A percentile compares a stretch with the other conserved stretches of the same genome.
These are phyloP conservation scores for Coniella lustricola DNA, from an alignment of 2,329 filamentous ascomycete species.

Conservation along the genomic window DNA sequence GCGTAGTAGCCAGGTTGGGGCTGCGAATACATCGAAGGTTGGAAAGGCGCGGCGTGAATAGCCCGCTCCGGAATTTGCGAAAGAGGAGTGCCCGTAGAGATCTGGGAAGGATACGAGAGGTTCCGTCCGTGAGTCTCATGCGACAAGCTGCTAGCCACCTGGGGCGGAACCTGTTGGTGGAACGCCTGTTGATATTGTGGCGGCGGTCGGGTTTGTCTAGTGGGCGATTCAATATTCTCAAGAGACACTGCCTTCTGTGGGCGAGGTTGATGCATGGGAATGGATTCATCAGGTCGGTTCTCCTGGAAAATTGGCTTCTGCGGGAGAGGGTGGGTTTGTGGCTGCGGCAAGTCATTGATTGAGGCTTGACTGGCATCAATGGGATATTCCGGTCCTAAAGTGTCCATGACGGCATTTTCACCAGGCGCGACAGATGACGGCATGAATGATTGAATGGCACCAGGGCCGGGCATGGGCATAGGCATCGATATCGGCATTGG, in stretches of 20 bases:
- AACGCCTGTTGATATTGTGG: conserved; percentile 69
- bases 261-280: conserved; percentile 86
- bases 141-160: conserved; percentile 52
- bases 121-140: conserved; percentile 60
- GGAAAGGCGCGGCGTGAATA: conserved; percentile 85
- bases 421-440: conserved; percentile 12
- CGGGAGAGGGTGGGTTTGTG: conserved; percentile 51
- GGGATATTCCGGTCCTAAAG: conserved; percentile 7
- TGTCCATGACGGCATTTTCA: conserved; percentile 16
- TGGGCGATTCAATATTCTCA: conserved; percentile 83
- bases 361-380: conserved; percentile 26
- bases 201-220: conserved; percentile 42
- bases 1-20: conserved; percentile 53
- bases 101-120: conserved; percentile 62
- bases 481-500: conserved; percentile 18
- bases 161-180: conserved; percentile 85
- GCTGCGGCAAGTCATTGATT: conserved; percentile 47
- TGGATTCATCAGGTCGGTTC: conserved; percentile 39
- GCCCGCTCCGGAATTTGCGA: conserved; percentile 90
- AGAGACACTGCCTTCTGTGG: conserved; percentile 93
- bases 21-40: conserved; percentile 61
- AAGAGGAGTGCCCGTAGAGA: conserved; percentile 70
- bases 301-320: conserved; percentile 53
- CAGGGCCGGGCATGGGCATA: conserved; percentile 17
- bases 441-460: conserved; percentile 21